Evolutionary conservation across 768 basidiomycete species (phyloP).

Genomic region (Boletus barrowsii): DNA sequence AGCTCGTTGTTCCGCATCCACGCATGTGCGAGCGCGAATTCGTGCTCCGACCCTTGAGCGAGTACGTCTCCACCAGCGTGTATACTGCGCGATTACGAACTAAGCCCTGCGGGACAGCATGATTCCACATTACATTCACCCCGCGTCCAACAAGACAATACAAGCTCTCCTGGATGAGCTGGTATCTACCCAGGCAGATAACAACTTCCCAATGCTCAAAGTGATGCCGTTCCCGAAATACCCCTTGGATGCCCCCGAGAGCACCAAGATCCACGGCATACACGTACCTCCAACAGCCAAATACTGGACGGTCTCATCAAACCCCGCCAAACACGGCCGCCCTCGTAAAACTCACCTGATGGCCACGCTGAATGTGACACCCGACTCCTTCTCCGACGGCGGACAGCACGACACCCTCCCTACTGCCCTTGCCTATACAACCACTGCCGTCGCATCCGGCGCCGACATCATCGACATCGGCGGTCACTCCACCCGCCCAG

Average conservation of each 20-base stretch:
- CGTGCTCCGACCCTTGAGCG: constrained; percentile 80
- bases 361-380: constrained; percentile 60
- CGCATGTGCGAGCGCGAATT: constrained; percentile 85
- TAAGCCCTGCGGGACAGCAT: constrained; percentile 51
- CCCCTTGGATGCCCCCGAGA: constrained; percentile 31
- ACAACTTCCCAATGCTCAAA: constrained; percentile 55
- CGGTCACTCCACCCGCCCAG: constrained; percentile 89
- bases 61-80: constrained; percentile 48
- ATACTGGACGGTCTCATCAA: constrained; percentile 25
- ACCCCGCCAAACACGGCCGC: constrained; percentile 7
- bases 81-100: background rate
- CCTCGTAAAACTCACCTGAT: constrained; percentile 64
- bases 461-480: constrained; percentile 88
- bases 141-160: constrained; percentile 48
- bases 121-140: constrained; percentile 72
- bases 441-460: constrained; percentile 48
- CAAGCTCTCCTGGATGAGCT: constrained; percentile 44
- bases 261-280: constrained; percentile 6
- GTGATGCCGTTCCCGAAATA: constrained; percentile 72
- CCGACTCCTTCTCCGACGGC: constrained; percentile 1
- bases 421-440: constrained; percentile 53
- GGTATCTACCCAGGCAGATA: constrained; percentile 25
- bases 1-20: constrained; percentile 85
- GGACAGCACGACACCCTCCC: constrained; percentile 36
- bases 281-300: constrained; percentile 20